These are phyloP conservation scores for Dysphania ambrosioides DNA, from an alignment of 148 eudicot genomes.

Conservation along the genomic window DNA sequence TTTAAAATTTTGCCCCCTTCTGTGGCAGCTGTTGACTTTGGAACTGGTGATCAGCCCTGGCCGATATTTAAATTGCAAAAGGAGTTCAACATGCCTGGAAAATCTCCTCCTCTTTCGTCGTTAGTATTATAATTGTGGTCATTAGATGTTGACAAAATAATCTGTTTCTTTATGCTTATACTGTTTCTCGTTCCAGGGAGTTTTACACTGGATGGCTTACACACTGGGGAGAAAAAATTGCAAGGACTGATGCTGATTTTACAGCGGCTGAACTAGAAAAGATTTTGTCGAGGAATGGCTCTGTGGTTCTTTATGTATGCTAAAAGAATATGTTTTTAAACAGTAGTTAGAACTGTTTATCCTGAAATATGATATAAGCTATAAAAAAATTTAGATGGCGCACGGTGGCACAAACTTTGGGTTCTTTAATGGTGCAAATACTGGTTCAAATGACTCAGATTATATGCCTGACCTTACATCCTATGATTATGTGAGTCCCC, in stretches of 20 bases:
- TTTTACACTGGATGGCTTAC: constrained; percentile 99
- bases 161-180: constrained; percentile 23
- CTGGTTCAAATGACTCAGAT: constrained; percentile 62
- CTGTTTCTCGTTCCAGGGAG: constrained; percentile 50
- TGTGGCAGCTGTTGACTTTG: constrained; percentile 76
- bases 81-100: constrained; percentile 89
- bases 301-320: constrained; percentile 93
- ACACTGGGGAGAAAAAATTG: constrained; percentile 87
- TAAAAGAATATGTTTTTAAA: constrained; percentile 17
- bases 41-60: constrained; percentile 90
- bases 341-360: constrained; percentile 9
- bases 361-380: constrained; percentile 21
- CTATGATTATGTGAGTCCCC: constrained; percentile 85
- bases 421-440: constrained; percentile 90
- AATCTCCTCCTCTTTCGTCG: constrained; percentile 95
- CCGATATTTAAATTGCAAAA: constrained; percentile 87
- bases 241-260: constrained; percentile 63
- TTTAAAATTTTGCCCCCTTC: not conserved
- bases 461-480: constrained; percentile 96
- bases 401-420: constrained; percentile 99
- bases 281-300: constrained; percentile 73
- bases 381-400: constrained; percentile 62
- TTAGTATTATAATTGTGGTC: constrained; percentile 35
- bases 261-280: constrained; percentile 71
- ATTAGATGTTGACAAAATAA: not conserved